Percentiles rank a stretch among this genome's conserved stretches.
Conservation (phyloP, 352 stramenopile species). For the Globisporangium irregulare region DNA sequence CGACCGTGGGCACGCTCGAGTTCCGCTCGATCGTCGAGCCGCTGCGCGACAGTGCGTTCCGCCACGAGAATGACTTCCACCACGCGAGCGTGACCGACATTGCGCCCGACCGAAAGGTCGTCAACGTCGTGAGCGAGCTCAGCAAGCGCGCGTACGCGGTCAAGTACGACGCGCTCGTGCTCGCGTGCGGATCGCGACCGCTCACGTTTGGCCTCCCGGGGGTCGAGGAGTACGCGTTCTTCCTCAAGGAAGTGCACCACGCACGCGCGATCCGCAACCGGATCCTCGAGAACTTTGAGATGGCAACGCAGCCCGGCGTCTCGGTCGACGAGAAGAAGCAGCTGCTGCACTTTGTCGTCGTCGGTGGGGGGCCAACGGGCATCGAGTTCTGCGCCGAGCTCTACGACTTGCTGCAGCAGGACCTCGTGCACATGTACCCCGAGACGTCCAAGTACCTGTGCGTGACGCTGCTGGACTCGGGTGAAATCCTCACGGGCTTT, state of each 20-base stretch:
- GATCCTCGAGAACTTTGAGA: constrained; percentile 93
- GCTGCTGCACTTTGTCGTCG: constrained; percentile 97
- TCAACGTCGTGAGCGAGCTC: constrained; percentile 70
- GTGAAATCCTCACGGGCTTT: constrained; percentile 74
- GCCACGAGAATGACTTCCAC: constrained; percentile 74
- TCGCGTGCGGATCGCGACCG: constrained; percentile 91
- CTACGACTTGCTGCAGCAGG: constrained; percentile 91
- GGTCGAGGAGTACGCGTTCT: constrained; percentile 93
- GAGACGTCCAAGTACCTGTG: constrained; percentile 66
- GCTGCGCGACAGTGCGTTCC: constrained; percentile 83
- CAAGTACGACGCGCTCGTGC: constrained; percentile 93
- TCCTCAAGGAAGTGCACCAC: constrained; percentile 97
- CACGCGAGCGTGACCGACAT: constrained; percentile 70
- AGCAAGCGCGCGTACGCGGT: constrained; percentile 67
- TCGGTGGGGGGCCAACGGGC: constrained; percentile 93
- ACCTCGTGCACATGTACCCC: constrained; percentile 86
- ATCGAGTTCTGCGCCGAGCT: constrained; percentile 97
- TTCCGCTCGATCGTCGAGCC: constrained; percentile 97
- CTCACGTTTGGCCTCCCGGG: constrained; percentile 94
- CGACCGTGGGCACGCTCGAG: constrained; percentile 94
- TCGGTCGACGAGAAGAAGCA: constrained; percentile 82
- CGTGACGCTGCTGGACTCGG: constrained; percentile 70
- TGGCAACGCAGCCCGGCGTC: constrained; percentile 86
- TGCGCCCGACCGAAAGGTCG: constrained; percentile 66
- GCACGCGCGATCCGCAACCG: constrained; percentile 80